Evolutionary conservation across 805 yeast species (phyloP).

Genomic region (Cyberlindnera lachancei): DNA sequence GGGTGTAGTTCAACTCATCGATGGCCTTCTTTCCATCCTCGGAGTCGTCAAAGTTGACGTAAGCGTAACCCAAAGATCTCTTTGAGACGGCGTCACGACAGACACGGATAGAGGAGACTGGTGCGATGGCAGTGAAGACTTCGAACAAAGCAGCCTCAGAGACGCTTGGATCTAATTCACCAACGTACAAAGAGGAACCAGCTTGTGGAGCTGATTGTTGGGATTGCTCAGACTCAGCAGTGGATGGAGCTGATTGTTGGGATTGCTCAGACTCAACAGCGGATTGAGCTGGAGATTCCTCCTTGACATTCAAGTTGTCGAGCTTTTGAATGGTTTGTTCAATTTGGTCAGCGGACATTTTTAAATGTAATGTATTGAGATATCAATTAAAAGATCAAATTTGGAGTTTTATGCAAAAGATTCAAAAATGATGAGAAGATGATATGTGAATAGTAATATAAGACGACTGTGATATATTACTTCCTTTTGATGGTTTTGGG

Average conservation of each 20-base stretch:
- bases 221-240: constrained; percentile 3
- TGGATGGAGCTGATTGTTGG: constrained; percentile 5
- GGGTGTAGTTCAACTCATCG: constrained; percentile 90
- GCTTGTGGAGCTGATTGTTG: constrained; percentile 22
- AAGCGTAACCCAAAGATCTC: constrained; percentile 96
- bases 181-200: constrained; percentile 76
- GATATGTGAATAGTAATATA: no score
- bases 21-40: constrained; percentile 91
- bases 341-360: constrained; percentile 31
- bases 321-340: constrained; percentile 39
- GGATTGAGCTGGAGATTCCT: constrained; percentile 12
- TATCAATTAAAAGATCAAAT: no score
- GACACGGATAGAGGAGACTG: constrained; percentile 93
- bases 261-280: constrained; percentile 2
- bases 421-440: no score
- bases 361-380: constrained; percentile 24
- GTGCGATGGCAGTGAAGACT: constrained; percentile 89
- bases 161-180: constrained; percentile 89
- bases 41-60: constrained; percentile 87
- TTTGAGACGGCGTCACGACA: constrained; percentile 98
- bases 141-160: constrained; percentile 94
- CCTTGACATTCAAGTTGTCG: constrained; percentile 39
- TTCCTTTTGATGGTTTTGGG: constrained; percentile 4
- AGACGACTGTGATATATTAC: no score
- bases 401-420: no score